These are phyloP conservation scores for Penicillium sp. DNA, from an alignment of 2,329 filamentous ascomycete genomes.

Conservation along the genomic window DNA sequence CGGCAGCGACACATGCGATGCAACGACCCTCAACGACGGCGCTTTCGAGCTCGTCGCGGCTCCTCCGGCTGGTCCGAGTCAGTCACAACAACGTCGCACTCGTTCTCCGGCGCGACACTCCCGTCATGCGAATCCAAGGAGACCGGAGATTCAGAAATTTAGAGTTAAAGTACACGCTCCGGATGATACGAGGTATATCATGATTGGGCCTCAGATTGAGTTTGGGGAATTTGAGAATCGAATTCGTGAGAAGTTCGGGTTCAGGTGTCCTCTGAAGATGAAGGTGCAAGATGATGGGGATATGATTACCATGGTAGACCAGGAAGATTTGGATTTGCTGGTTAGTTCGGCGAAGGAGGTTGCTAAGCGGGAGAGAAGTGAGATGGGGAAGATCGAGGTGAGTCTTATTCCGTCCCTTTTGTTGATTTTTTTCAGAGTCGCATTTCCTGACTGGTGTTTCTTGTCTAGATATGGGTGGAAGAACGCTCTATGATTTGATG, in stretches of 20 bases:
- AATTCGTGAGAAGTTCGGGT: constrained; percentile 81
- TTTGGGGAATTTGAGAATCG: constrained; percentile 75
- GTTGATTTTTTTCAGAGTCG: neutral
- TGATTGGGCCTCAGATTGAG: constrained; percentile 70
- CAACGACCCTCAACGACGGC: constrained; percentile 67
- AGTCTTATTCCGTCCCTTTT: constrained; percentile 39
- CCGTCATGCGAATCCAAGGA: constrained; percentile 32
- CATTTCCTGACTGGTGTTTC: neutral
- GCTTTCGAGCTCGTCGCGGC: constrained; percentile 77
- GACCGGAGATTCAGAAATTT: constrained; percentile 71
- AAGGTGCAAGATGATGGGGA: constrained; percentile 91
- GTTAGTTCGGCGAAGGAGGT: constrained; percentile 66
- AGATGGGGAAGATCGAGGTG: constrained; percentile 94
- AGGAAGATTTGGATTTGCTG: constrained; percentile 91
- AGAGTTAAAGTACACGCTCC: constrained; percentile 84
- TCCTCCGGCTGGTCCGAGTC: constrained; percentile 28
- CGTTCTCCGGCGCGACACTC: constrained; percentile 31
- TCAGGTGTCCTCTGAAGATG: constrained; percentile 64
- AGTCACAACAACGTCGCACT: constrained; percentile 28
- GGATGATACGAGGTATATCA: constrained; percentile 88
- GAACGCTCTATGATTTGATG: constrained; percentile 30
- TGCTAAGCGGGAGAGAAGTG: constrained; percentile 70
- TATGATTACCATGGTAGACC: constrained; percentile 95
- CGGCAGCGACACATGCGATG: constrained; percentile 67
- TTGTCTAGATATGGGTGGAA: constrained; percentile 46